Conservation (phyloP, 129 eudicot species). For the Flaveria trinervia region DNA sequence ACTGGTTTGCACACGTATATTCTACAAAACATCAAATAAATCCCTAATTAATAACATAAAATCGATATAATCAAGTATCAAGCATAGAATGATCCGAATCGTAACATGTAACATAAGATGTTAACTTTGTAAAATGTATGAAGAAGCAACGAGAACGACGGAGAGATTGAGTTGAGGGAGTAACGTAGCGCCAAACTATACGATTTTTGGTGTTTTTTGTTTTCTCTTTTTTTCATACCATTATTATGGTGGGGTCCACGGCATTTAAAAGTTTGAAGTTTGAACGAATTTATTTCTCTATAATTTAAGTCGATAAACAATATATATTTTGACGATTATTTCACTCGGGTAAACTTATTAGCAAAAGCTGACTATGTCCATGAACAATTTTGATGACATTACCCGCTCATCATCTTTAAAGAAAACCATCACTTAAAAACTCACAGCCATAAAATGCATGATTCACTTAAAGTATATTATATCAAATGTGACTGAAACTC, state of each 20-base stretch:
- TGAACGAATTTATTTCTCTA: neutral
- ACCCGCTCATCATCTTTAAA: no score
- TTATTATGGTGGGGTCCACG: conserved; percentile 4
- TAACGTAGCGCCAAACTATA: conserved; percentile 16
- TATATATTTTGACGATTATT: neutral
- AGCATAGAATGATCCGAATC: neutral
- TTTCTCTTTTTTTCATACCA: neutral
- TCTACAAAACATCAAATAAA: neutral
- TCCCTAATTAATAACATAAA: conserved; percentile 6
- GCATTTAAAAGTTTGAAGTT: no score
- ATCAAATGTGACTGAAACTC: no score
- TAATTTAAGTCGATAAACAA: neutral
- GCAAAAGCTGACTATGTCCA: no score
- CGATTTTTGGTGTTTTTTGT: conserved; percentile 4
- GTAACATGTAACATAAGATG: neutral
- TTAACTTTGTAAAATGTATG: neutral
- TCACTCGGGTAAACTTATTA: no score
- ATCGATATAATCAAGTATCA: neutral
- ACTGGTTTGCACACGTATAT: neutral
- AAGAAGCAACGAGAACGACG: neutral
- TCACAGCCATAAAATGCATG: no score
- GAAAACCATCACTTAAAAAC: no score
- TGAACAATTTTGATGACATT: no score
- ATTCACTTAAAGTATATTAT: no score
- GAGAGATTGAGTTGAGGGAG: conserved; percentile 13